Conservation (phyloP, 257 asterid species). For the Asclepias syriaca region DNA sequence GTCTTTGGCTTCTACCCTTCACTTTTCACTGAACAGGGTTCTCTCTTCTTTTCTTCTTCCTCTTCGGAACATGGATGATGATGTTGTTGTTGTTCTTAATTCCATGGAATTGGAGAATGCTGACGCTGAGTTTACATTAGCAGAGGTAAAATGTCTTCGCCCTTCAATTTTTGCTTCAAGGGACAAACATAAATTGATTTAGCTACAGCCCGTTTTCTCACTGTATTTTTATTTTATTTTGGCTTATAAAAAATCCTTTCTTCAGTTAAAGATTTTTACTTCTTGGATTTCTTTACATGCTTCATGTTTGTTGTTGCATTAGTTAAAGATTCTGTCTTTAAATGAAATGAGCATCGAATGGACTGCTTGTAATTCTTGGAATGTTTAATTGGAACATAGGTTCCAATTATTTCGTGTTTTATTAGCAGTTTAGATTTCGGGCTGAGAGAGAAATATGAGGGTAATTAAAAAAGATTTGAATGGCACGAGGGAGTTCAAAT, state of each 20-base stretch:
- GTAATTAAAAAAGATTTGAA: background rate
- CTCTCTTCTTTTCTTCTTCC: background rate
- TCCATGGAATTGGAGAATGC: slow-evolving; percentile 3
- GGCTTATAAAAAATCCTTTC: background rate
- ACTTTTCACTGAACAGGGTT: background rate
- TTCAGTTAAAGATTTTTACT: background rate
- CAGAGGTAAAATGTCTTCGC: background rate
- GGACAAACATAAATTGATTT: background rate
- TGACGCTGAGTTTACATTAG: slow-evolving; percentile 5
- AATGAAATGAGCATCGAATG: background rate
- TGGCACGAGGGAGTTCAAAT: background rate
- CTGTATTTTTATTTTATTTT: background rate
- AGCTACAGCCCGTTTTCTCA: background rate
- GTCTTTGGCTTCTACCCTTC: background rate
- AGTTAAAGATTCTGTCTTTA: slow-evolving; percentile 1
- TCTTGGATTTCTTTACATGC: background rate
- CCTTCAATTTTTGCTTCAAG: background rate
- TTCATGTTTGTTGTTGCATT: background rate
- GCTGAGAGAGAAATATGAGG: background rate
- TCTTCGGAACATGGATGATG: background rate
- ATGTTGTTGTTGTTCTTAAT: background rate
- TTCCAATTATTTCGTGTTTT: background rate
- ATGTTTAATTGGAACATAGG: background rate
- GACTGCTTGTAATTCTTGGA: background rate
- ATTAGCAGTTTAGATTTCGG: background rate